Conservation (phyloP, 345 rosid species). For the Melastoma malabathricum region DNA sequence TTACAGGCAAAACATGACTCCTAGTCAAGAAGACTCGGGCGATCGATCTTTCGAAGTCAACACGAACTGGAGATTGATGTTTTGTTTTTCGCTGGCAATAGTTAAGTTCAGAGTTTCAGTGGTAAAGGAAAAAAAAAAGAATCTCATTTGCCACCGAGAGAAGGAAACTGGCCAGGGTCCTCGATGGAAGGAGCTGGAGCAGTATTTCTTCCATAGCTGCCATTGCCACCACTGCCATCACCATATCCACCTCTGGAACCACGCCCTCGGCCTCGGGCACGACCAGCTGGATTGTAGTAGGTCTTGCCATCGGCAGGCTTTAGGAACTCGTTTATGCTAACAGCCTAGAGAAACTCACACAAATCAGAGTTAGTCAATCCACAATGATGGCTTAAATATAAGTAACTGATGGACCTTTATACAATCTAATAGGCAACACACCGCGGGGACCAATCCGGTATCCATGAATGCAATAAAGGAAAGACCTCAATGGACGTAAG, state of each 20-base stretch:
- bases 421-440: too few species aligned
- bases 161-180: slow-evolving; percentile 82
- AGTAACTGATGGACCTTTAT: too few species aligned
- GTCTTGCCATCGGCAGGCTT: slow-evolving; percentile 89
- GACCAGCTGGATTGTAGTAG: slow-evolving; percentile 30
- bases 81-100: neutral
- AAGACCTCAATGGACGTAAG: too few species aligned
- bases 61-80: too few species aligned
- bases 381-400: too few species aligned
- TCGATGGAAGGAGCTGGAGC: slow-evolving; percentile 52
- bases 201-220: slow-evolving; percentile 14
- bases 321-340: slow-evolving; percentile 85
- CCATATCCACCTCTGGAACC: slow-evolving; percentile 40
- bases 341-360: slow-evolving; percentile 30
- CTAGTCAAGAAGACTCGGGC: slow-evolving; percentile 7
- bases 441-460: too few species aligned
- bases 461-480: too few species aligned
- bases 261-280: slow-evolving; percentile 65
- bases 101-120: slow-evolving; percentile 2
- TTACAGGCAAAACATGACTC: slow-evolving; percentile 19
- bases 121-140: neutral
- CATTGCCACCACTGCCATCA: slow-evolving; percentile 4
- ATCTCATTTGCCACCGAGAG: slow-evolving; percentile 78
- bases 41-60: too few species aligned
- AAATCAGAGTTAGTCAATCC: neutral